phyloP scores from a whole-genome alignment of 2,329 filamentous ascomycete species.

The Lasiodiplodia theobromae region DNA sequence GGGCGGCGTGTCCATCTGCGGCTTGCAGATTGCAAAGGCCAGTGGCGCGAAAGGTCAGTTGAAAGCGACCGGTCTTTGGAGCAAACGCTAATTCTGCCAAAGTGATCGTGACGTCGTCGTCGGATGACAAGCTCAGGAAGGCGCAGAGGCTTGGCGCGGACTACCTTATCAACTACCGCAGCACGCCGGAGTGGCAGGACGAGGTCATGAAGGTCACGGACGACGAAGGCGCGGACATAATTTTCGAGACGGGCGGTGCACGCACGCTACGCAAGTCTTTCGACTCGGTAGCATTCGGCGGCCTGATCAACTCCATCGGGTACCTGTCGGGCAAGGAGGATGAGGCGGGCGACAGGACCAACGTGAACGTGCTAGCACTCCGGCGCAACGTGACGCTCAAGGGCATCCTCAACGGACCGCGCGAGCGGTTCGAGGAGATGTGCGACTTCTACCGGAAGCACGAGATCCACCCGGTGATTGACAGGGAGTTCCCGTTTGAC shows the following conservation, averaged over 20 bases:
- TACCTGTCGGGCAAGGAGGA: slow-evolving; percentile 63
- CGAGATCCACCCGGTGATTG: slow-evolving; percentile 51
- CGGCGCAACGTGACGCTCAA: slow-evolving; percentile 61
- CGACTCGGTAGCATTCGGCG: slow-evolving; percentile 52
- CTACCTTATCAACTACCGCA: slow-evolving; percentile 68
- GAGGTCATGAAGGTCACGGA: slow-evolving; percentile 59
- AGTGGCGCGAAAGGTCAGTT: slow-evolving; percentile 48
- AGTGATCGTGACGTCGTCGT: slow-evolving; percentile 50
- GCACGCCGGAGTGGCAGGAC: slow-evolving; percentile 65
- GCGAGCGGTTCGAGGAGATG: slow-evolving; percentile 59
- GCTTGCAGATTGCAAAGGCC: slow-evolving; percentile 50
- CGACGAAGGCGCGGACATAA: slow-evolving; percentile 54
- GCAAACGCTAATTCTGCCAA: slow-evolving; percentile 27
- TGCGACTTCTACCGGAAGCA: slow-evolving; percentile 50
- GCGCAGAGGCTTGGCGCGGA: slow-evolving; percentile 65
- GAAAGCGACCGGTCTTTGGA: neutral
- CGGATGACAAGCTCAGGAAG: slow-evolving; percentile 40
- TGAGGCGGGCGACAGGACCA: slow-evolving; percentile 60
- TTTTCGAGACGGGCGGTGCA: slow-evolving; percentile 61
- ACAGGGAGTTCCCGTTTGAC: slow-evolving; percentile 49
- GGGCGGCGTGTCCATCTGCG: slow-evolving; percentile 52
- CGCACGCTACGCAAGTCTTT: slow-evolving; percentile 56
- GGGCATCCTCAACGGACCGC: slow-evolving; percentile 69
- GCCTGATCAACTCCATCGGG: slow-evolving; percentile 50
- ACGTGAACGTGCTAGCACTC: slow-evolving; percentile 65